phyloP scores from a whole-genome alignment of 495 filamentous ascomycete genomes.

The Penicillium parvum region DNA sequence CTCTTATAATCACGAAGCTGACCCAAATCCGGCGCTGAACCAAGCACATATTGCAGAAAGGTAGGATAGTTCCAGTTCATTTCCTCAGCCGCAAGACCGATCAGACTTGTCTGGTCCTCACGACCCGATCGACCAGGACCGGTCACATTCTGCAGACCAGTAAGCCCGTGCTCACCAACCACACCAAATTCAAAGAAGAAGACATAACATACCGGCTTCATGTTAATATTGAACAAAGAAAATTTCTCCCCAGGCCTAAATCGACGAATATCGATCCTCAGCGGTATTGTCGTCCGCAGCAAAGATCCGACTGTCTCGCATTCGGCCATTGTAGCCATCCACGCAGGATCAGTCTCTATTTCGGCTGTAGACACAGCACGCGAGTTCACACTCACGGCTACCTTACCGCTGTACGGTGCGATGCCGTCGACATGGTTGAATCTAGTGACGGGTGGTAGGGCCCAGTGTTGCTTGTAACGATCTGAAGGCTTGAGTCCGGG shows the following conservation, averaged over 20 bases:
- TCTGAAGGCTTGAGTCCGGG: not conserved
- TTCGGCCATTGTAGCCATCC: conserved; percentile 18
- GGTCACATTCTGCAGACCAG: conserved; percentile 22
- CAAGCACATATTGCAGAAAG: conserved; percentile 15
- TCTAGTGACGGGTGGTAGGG: conserved; percentile 27
- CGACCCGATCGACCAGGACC: conserved; percentile 25
- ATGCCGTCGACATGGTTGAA: conserved; percentile 35
- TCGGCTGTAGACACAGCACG: conserved; percentile 13
- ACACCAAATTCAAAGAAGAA: not conserved
- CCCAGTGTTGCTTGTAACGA: conserved; percentile 22
- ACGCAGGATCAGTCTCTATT: conserved; percentile 12
- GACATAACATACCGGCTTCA: conserved; percentile 33
- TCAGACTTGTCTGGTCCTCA: conserved; percentile 24
- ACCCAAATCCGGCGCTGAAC: conserved; percentile 5
- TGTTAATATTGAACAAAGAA: conserved; percentile 37
- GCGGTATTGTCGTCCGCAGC: conserved; percentile 22
- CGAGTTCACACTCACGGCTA: conserved; percentile 31
- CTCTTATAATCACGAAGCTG: conserved; percentile 9
- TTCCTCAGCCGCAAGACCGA: conserved; percentile 17
- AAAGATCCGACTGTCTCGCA: conserved; percentile 28
- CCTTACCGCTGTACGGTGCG: conserved; percentile 31
- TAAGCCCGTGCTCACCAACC: not conserved
- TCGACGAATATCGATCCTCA: conserved; percentile 36
- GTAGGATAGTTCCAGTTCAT: conserved; percentile 18
- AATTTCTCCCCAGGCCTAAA: conserved; percentile 21